These are phyloP conservation scores for Fraxinus dipetala DNA, from an alignment of 305 asterid genomes.

Conservation along the genomic window DNA sequence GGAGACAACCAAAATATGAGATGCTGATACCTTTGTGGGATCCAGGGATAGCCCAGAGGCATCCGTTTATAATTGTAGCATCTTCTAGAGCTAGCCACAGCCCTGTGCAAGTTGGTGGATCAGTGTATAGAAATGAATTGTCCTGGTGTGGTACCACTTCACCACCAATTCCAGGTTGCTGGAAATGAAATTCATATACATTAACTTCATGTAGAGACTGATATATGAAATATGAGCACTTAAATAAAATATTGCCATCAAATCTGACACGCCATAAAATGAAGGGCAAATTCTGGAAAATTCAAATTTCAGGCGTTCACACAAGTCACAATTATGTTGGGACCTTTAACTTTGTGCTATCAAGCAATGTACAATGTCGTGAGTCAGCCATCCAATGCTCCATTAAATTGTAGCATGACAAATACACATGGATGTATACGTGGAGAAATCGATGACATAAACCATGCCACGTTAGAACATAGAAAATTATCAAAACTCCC, in stretches of 20 bases:
- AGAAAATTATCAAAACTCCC: not conserved
- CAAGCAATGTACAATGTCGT: not conserved
- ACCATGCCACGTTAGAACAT: not conserved
- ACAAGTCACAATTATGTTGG: not conserved
- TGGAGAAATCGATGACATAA: not conserved
- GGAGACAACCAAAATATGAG: not conserved
- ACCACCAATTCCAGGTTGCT: slow-evolving; percentile 99
- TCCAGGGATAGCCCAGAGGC: slow-evolving; percentile 95
- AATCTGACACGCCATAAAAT: not conserved
- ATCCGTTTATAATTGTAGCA: slow-evolving; percentile 73
- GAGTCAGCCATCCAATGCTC: not conserved
- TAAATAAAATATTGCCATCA: not conserved
- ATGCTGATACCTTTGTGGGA: slow-evolving; percentile 57
- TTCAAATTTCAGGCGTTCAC: not conserved
- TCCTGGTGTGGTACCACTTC: slow-evolving; percentile 96
- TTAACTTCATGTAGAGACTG: not conserved
- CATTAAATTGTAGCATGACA: not conserved
- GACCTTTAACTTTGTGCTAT: not conserved
- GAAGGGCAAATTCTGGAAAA: not conserved
- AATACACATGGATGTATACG: not conserved
- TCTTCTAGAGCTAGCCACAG: slow-evolving; percentile 94
- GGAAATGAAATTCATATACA: slow-evolving; percentile 28
- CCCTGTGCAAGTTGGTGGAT: slow-evolving; percentile 77
- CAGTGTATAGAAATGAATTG: slow-evolving; percentile 74
- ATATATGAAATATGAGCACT: not conserved